Percentiles rank a stretch among this genome's conserved stretches.
phyloP scores from a whole-genome alignment of 768 basidiomycete species.

The Lactarius sp. region DNA sequence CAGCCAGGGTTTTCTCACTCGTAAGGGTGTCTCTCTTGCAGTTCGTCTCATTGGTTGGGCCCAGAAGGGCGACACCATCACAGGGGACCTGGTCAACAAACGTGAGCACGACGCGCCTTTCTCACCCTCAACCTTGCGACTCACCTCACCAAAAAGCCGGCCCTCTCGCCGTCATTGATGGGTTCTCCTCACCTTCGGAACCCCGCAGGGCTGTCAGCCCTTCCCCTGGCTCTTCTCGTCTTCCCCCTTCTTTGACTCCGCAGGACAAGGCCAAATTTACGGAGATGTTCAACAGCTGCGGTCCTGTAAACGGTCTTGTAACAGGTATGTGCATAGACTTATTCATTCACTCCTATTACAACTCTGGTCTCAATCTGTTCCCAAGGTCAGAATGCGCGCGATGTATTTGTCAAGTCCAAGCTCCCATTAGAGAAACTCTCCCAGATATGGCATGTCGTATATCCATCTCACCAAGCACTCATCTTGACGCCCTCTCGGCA shows the following conservation, averaged over 20 bases:
- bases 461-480: neutral
- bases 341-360: neutral
- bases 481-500: conserved; percentile 32
- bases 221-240: conserved; percentile 45
- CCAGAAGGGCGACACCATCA: conserved; percentile 74
- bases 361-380: neutral
- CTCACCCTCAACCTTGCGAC: conserved; percentile 17
- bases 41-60: conserved; percentile 91
- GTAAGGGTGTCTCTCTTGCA: conserved; percentile 81
- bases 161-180: conserved; percentile 76
- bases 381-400: conserved; percentile 80
- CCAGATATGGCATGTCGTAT: conserved; percentile 74
- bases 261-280: conserved; percentile 85
- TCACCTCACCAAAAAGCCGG: conserved; percentile 52
- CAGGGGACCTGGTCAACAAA: conserved; percentile 58
- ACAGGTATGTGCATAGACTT: conserved; percentile 47
- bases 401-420: conserved; percentile 88
- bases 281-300: conserved; percentile 66
- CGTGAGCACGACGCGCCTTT: conserved; percentile 45
- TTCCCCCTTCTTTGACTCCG: conserved; percentile 62
- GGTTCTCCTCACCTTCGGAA: conserved; percentile 47
- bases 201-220: conserved; percentile 48
- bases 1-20: conserved; percentile 88
- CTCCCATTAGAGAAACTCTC: conserved; percentile 81
- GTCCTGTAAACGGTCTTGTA: conserved; percentile 72